These are phyloP conservation scores for Triticum aestivum DNA, from an alignment of 176 grass and related monocot species.

Conservation along the genomic window DNA sequence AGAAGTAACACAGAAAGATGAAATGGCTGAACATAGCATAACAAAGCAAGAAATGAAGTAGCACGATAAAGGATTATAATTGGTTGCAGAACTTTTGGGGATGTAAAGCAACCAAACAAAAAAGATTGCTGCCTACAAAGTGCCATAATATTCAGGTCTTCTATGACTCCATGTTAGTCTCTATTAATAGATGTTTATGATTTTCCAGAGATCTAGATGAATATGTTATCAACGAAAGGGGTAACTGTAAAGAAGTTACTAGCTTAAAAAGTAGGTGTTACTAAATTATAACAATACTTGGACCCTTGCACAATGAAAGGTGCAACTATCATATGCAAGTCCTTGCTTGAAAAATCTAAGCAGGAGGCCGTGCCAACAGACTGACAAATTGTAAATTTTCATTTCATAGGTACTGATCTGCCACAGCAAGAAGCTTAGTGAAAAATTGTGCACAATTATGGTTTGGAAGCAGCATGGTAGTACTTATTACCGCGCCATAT, in stretches of 20 bases:
- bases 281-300: neutral
- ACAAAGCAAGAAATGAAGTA: slow-evolving; percentile 15
- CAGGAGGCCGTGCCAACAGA: neutral
- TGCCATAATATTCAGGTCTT: neutral
- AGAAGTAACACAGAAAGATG: slow-evolving; percentile 15
- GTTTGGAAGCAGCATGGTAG: neutral
- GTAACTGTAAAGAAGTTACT: neutral
- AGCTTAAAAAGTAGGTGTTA: neutral
- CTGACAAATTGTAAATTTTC: neutral
- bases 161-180: neutral
- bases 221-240: neutral
- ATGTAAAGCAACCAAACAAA: neutral
- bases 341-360: neutral
- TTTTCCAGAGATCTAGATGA: neutral
- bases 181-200: neutral
- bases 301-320: neutral
- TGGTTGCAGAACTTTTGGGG: neutral
- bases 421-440: neutral
- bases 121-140: neutral
- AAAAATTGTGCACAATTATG: neutral
- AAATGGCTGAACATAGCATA: neutral
- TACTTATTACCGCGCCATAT: neutral
- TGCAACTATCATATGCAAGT: neutral
- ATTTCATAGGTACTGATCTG: neutral
- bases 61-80: neutral